phyloP scores from a whole-genome alignment of 805 yeast species.

The Aciculoconidium aculeatum region DNA sequence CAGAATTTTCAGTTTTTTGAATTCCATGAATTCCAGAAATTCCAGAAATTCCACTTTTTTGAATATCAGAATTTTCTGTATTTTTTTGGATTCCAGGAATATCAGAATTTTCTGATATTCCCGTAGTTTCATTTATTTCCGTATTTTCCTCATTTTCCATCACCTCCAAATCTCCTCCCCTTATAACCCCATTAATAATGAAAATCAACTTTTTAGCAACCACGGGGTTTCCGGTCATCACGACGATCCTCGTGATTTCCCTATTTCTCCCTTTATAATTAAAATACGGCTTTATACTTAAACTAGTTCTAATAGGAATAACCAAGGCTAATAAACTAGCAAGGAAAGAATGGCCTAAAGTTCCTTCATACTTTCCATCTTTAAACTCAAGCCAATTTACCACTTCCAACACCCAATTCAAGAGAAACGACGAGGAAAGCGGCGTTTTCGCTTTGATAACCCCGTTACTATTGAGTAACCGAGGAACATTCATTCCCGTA shows the following conservation, averaged over 20 bases:
- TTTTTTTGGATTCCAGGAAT: no score
- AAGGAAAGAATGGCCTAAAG: constrained; percentile 30
- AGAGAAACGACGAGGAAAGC: constrained; percentile 29
- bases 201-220: constrained; percentile 56
- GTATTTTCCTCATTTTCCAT: not conserved
- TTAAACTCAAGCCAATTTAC: constrained; percentile 52
- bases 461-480: constrained; percentile 36
- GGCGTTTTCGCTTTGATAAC: constrained; percentile 23
- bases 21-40: no score
- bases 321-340: constrained; percentile 44
- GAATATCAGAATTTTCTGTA: no score
- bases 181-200: constrained; percentile 44
- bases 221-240: constrained; percentile 54
- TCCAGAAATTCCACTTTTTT: no score
- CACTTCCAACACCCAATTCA: constrained; percentile 49
- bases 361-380: constrained; percentile 30
- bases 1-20: no score
- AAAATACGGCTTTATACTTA: constrained; percentile 29
- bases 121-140: no score
- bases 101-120: no score
- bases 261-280: constrained; percentile 16
- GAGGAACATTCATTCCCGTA: constrained; percentile 39
- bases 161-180: constrained; percentile 22
- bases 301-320: constrained; percentile 32
- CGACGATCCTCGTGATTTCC: constrained; percentile 44